phyloP scores from a whole-genome alignment of 2,329 filamentous ascomycete genomes.

The Aureobasidium pullulans region DNA sequence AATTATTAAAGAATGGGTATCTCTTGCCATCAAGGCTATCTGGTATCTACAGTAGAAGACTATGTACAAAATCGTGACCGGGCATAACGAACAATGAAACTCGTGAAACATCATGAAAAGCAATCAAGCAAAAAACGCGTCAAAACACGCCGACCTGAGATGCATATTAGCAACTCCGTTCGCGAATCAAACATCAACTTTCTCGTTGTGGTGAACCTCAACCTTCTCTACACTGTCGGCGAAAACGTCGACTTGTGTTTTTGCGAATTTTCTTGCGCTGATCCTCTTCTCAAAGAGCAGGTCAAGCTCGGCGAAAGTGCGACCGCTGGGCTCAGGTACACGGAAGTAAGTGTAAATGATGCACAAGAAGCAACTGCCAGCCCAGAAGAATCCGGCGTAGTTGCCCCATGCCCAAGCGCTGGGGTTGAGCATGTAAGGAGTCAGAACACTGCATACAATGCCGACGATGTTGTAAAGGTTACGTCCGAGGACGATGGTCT shows the following conservation, averaged over 20 bases:
- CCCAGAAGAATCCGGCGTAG: conserved; percentile 84
- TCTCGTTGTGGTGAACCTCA: conserved; percentile 12
- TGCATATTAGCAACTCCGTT: conserved; percentile 3
- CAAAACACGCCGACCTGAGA: conserved; percentile 12
- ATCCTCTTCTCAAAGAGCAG: conserved; percentile 70
- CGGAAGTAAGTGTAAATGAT: conserved; percentile 77
- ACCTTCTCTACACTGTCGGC: conserved; percentile 28
- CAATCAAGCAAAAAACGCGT: conserved; percentile 3
- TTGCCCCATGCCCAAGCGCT: conserved; percentile 82
- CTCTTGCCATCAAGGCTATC: not conserved
- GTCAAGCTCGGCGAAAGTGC: conserved; percentile 81
- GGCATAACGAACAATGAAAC: conserved; percentile 7
- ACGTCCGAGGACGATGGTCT: conserved; percentile 80
- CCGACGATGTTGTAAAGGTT: conserved; percentile 70
- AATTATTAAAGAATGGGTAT: not conserved
- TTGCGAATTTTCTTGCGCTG: conserved; percentile 64
- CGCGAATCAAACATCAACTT: conserved; percentile 12
- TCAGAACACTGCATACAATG: conserved; percentile 74
- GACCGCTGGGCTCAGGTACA: conserved; percentile 69
- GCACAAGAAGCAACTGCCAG: conserved; percentile 70
- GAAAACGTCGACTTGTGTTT: conserved; percentile 50
- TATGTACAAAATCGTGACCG: conserved; percentile 10
- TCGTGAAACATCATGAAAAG: conserved; percentile 10
- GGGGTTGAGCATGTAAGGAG: conserved; percentile 90
- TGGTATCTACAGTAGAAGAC: not conserved